A percentile compares a stretch with the other conserved stretches of the same genome.
Conservation (phyloP, 2,329 filamentous ascomycete species). For the Chaetomiaceae sp. region DNA sequence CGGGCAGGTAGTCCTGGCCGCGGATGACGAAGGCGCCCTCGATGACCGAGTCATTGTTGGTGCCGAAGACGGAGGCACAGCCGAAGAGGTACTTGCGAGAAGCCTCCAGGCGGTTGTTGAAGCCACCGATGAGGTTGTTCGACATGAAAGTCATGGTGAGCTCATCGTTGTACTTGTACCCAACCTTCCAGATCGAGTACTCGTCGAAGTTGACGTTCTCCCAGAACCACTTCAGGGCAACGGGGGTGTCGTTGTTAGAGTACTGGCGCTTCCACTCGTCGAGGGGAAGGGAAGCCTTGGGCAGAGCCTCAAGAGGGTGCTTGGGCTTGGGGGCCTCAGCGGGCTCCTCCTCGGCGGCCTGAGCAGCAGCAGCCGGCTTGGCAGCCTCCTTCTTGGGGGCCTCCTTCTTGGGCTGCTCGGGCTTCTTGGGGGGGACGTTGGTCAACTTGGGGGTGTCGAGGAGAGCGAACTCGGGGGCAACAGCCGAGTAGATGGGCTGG, state of each 20-base stretch:
- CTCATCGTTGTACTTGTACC: constrained; percentile 99
- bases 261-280: constrained; percentile 99
- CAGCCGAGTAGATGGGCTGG: constrained; percentile 84
- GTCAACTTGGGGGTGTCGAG: constrained; percentile 75
- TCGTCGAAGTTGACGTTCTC: constrained; percentile 90
- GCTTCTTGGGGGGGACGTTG: constrained; percentile 72
- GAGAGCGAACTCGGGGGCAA: constrained; percentile 70
- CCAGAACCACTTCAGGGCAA: constrained; percentile 96
- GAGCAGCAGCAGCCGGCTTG: not conserved
- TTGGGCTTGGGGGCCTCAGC: constrained; percentile 77
- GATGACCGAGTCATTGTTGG: constrained; percentile 84
- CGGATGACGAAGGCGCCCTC: constrained; percentile 92
- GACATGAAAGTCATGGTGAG: constrained; percentile 98
- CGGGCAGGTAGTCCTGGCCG: constrained; percentile 77
- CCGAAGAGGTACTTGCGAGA: constrained; percentile 99
- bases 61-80: constrained; percentile 80
- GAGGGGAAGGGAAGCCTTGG: constrained; percentile 73
- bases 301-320: constrained; percentile 87
- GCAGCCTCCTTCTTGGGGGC: constrained; percentile 40
- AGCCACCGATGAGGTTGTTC: constrained; percentile 95
- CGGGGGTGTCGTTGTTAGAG: constrained; percentile 88
- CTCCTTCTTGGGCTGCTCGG: constrained; percentile 59
- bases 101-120: constrained; percentile 94
- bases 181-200: constrained; percentile 89
- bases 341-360: constrained; percentile 43